Percentiles rank a stretch among this genome's conserved stretches.
Evolutionary conservation across 2,329 filamentous ascomycete genomes (phyloP).

Genomic region (Madurella fahalii): DNA sequence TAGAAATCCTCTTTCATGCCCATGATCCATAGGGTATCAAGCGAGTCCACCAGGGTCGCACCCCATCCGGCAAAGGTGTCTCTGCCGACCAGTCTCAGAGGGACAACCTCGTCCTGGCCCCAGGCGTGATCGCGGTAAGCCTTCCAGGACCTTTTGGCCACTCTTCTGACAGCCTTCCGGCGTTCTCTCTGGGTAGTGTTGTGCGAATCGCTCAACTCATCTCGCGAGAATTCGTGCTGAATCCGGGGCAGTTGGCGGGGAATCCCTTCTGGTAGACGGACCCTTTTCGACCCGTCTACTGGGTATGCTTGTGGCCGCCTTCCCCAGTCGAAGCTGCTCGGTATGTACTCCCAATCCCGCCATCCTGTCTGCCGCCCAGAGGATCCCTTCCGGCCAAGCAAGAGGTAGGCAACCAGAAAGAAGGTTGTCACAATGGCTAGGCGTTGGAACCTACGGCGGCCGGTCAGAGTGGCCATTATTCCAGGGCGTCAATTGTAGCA

Average conservation of each 20-base stretch:
- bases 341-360: conserved; percentile 22
- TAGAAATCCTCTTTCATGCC: conserved; percentile 53
- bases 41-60: conserved; percentile 55
- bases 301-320: conserved; percentile 25
- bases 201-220: conserved; percentile 37
- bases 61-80: conserved; percentile 52
- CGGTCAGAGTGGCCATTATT: conserved; percentile 20
- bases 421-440: conserved; percentile 19
- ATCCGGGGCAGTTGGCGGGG: conserved; percentile 38
- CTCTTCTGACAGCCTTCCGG: conserved; percentile 36
- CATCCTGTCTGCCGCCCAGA: conserved; percentile 4
- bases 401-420: conserved; percentile 21
- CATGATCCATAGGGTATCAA: conserved; percentile 60
- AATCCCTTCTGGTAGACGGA: conserved; percentile 33
- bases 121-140: conserved; percentile 53
- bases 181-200: conserved; percentile 33
- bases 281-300: conserved; percentile 19
- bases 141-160: conserved; percentile 45
- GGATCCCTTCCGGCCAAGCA: conserved; percentile 10
- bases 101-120: conserved; percentile 53
- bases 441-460: conserved; percentile 19
- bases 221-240: conserved; percentile 35
- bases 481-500: conserved; percentile 1
- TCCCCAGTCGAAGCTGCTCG: conserved; percentile 31
- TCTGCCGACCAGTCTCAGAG: conserved; percentile 43